Evolutionary conservation across 23 red algal species (phyloP).

Genomic region (Cyanidiococcus yangmingshanensis): DNA sequence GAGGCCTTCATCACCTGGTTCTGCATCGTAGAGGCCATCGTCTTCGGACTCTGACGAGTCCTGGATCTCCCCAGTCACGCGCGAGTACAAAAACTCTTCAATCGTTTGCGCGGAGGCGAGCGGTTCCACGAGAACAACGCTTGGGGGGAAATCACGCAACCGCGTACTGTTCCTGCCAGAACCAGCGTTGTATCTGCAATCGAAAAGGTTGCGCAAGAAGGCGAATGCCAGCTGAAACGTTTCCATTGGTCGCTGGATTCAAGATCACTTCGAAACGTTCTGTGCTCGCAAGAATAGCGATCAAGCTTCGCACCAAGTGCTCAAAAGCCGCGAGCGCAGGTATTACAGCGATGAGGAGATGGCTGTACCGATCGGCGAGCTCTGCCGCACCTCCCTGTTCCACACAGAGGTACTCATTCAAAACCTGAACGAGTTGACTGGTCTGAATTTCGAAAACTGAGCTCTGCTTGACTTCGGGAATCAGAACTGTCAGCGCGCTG

Average conservation of each 20-base stretch:
- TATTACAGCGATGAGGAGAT: conserved; percentile 29
- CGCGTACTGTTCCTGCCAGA: neutral
- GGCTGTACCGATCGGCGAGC: neutral
- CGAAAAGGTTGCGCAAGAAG: conserved; percentile 73
- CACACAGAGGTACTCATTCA: conserved; percentile 41
- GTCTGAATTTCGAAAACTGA: conserved; percentile 55
- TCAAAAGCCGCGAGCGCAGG: conserved; percentile 29
- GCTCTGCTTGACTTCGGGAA: conserved; percentile 28
- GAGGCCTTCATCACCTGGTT: conserved; percentile 32
- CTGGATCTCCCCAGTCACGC: conserved; percentile 25
- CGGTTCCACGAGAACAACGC: conserved; percentile 75
- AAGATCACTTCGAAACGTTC: conserved; percentile 39
- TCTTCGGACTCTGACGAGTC: conserved; percentile 31
- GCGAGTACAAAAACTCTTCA: conserved; percentile 64
- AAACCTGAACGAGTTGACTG: conserved; percentile 44
- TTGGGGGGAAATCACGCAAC: conserved; percentile 58
- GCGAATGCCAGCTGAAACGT: conserved; percentile 30
- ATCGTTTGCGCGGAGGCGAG: conserved; percentile 58
- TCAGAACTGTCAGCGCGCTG: conserved; percentile 20
- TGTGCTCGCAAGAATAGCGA: conserved; percentile 39
- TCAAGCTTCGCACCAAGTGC: conserved; percentile 19
- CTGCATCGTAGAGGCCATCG: conserved; percentile 15
- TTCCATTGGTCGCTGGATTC: conserved; percentile 21
- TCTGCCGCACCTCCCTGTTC: neutral
- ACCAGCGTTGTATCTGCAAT: conserved; percentile 33